Percentiles rank a stretch among this genome's conserved stretches.
Conservation (phyloP, 306 rosid species). For the Ochetophila trinervis region DNA sequence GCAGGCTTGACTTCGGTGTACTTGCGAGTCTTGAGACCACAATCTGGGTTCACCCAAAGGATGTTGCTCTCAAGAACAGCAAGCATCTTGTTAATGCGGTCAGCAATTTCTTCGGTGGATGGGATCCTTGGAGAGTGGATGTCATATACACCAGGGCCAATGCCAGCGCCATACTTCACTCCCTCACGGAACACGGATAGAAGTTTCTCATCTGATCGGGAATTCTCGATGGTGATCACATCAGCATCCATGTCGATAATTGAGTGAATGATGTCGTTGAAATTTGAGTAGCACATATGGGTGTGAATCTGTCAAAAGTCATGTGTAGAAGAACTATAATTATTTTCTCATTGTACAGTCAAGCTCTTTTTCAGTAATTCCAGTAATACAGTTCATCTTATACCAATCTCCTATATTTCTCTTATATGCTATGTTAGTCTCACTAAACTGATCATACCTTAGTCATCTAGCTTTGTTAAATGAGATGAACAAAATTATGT, state of each 20-base stretch:
- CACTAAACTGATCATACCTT: too few species aligned
- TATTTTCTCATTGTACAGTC: too few species aligned
- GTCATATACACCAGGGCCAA: constrained; percentile 87
- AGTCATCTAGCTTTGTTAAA: too few species aligned
- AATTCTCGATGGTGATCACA: constrained; percentile 86
- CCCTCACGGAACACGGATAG: constrained; percentile 80
- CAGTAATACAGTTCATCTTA: too few species aligned
- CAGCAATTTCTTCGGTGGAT: constrained; percentile 63
- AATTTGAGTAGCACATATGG: constrained; percentile 89
- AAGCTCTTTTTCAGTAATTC: too few species aligned
- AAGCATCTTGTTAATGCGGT: constrained; percentile 68
- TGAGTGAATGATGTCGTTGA: constrained; percentile 82
- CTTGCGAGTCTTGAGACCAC: constrained; percentile 87
- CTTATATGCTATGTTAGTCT: too few species aligned
- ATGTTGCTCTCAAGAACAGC: constrained; percentile 75
- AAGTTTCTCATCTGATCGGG: constrained; percentile 79
- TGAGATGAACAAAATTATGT: too few species aligned
- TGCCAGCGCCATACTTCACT: constrained; percentile 78
- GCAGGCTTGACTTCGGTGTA: constrained; percentile 71
- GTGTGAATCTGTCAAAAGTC: constrained; percentile 66
- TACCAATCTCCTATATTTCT: too few species aligned
- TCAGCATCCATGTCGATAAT: constrained; percentile 90
- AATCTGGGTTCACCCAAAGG: constrained; percentile 88
- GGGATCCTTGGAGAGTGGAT: constrained; percentile 94
- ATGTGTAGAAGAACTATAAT: neutral